Evolutionary conservation across 2,329 filamentous ascomycete species (phyloP).

Genomic region (Zymoseptoria pseudotritici): DNA sequence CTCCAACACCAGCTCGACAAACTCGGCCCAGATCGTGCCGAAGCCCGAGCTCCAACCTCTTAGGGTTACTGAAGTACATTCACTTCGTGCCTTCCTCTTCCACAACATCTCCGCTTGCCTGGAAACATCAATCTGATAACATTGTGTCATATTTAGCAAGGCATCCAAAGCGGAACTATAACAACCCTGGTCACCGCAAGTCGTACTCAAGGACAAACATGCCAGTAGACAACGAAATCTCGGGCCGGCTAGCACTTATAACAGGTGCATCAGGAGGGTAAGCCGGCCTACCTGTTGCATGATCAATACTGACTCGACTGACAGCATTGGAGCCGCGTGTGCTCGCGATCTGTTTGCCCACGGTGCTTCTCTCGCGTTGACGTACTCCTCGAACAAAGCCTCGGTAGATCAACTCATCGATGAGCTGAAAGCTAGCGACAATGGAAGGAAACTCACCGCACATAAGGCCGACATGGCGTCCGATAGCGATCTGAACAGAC

Average conservation of each 20-base stretch:
- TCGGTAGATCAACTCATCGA: constrained; percentile 40
- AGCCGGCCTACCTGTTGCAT: constrained; percentile 5
- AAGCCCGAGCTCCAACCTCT: not conserved
- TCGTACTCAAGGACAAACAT: not conserved
- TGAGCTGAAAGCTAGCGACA: constrained; percentile 17
- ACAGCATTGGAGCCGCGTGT: constrained; percentile 54
- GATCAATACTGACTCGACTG: not conserved
- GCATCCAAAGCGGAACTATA: not conserved
- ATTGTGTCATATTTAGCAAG: not conserved
- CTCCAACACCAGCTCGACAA: not conserved
- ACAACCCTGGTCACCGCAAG: too few relatives aligned
- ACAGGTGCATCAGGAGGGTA: constrained; percentile 57
- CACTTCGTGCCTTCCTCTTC: not conserved
- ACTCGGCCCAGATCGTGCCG: not conserved
- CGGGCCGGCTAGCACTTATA: constrained; percentile 50
- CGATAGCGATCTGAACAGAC: constrained; percentile 44
- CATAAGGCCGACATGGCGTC: constrained; percentile 54
- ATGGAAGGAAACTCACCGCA: constrained; percentile 40
- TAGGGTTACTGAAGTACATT: not conserved
- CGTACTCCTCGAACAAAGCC: constrained; percentile 48
- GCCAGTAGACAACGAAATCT: constrained; percentile 34
- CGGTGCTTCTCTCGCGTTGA: constrained; percentile 51
- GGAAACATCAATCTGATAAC: too few relatives aligned
- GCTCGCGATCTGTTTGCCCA: constrained; percentile 48
- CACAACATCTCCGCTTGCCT: not conserved